Evolutionary conservation across 2,329 filamentous ascomycete genomes (phyloP), one percentile per base, ranked within the genome.

Genomic region (Epichloe gansuensis): DNA sequence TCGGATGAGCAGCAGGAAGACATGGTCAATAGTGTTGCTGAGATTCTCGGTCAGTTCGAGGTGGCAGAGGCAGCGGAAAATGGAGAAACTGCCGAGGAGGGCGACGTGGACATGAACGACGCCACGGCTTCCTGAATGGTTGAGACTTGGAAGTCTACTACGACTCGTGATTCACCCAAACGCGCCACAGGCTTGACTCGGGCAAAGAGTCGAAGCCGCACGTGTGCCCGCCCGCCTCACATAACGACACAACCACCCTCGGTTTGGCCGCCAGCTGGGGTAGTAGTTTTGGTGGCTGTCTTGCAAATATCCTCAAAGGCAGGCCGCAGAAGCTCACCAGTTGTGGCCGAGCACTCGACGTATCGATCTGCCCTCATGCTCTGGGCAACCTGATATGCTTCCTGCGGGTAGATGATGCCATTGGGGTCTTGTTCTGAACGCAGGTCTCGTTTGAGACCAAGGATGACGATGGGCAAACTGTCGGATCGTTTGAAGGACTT

Each of bases 301-400:
- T 66, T 72, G 63, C 77, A 82, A 21, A 83, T 74, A 62, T 83
- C 80, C 61, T 83, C 77, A 60, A 82, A 80, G 5, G 75, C 76
- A 59, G 77, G 67, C 58, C 72, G 69, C 45, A 83, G 62, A 51
- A 83, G 69, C 66, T 82, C 78, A 15, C 80, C 80, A 3, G 78
- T 81, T 47, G 75, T 67, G 6, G 80, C 78, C 1, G 79, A 82
- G 65, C 80, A 84, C 60, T 84, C 81, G 62, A 82, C 75, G 59
- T 83, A 84, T 56, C 76, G 77, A 64, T 84, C 81, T 46, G 74
- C 78, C 50, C 80, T 69, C 71, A 83, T 72, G 57, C 75, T 72
- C 60, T 82, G 78, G 23, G 80, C 74, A 49, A 75, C 63, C 28
- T 71, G 71, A 60, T 81, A 79, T 1, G 72, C 80, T 63, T 83